A percentile compares a stretch with the other conserved stretches of the same genome.
Evolutionary conservation across 352 stramenopile genomes (phyloP).

Genomic region (Phytophthora cactorum): DNA sequence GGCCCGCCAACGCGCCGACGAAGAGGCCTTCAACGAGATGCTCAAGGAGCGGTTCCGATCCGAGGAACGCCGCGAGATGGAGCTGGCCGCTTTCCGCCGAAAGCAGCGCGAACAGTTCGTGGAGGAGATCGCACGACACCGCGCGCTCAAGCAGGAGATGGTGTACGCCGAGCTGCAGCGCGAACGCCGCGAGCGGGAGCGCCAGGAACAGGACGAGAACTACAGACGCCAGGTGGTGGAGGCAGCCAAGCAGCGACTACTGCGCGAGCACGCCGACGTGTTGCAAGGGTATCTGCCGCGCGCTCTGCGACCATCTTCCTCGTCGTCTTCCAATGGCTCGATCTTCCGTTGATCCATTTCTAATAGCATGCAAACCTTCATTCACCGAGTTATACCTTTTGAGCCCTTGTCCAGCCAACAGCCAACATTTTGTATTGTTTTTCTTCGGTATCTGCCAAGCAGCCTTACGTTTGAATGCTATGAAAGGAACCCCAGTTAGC

Average conservation of each 20-base stretch:
- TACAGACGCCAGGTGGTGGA: constrained; percentile 86
- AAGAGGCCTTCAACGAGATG: constrained; percentile 76
- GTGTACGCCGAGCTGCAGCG: constrained; percentile 77
- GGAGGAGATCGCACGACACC: constrained; percentile 58
- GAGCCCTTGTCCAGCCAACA: constrained; percentile 14
- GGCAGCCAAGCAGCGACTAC: constrained; percentile 83
- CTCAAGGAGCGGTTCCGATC: constrained; percentile 67
- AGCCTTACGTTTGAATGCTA: constrained; percentile 19
- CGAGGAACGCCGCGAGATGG: constrained; percentile 69
- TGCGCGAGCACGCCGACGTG: constrained; percentile 86
- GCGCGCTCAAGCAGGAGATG: constrained; percentile 76
- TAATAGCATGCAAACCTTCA: constrained; percentile 27
- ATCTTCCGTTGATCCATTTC: constrained; percentile 36
- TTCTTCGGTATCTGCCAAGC: constrained; percentile 13
- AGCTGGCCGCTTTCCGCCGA: constrained; percentile 62
- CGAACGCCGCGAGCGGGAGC: constrained; percentile 72
- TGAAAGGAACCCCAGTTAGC: constrained; percentile 15
- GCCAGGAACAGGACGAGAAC: constrained; percentile 74
- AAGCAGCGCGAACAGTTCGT: constrained; percentile 76
- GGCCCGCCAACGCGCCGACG: constrained; percentile 60
- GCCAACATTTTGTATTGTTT: constrained; percentile 26
- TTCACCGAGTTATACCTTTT: constrained; percentile 8
- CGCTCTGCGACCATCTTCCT: constrained; percentile 39
- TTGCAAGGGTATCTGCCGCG: constrained; percentile 82
- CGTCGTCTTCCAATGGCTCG: constrained; percentile 34